Evolutionary conservation across 805 yeast genomes (phyloP).

Genomic region (Tetrapisispora pingtungensis): DNA sequence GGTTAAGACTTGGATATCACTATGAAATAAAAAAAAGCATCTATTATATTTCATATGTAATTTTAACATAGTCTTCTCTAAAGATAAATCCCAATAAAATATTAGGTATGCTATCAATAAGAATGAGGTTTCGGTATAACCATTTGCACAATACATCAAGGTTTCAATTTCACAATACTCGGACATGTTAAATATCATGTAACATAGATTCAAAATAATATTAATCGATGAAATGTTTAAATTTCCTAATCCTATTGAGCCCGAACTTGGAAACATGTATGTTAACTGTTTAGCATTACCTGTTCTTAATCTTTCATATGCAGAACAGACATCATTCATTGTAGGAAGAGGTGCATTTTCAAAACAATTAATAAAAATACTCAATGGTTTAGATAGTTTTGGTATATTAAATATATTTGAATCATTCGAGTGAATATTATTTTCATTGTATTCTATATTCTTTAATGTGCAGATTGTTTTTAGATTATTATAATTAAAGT

Average conservation of each 20-base stretch:
- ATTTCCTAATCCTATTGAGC: slow-evolving; percentile 70
- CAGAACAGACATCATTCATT: slow-evolving; percentile 23
- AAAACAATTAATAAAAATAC: slow-evolving; percentile 46
- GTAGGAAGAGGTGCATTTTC: slow-evolving; percentile 50
- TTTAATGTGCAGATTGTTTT: slow-evolving; percentile 42
- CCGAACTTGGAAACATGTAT: slow-evolving; percentile 75
- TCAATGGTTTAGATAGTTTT: slow-evolving; percentile 38
- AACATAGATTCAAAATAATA: slow-evolving; percentile 59
- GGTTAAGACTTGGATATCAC: slow-evolving; percentile 57
- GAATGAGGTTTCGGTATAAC: slow-evolving; percentile 86
- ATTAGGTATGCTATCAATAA: slow-evolving; percentile 60
- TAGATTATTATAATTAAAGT: neutral
- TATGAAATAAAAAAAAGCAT: slow-evolving; percentile 75
- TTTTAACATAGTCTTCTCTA: slow-evolving; percentile 57
- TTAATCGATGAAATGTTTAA: slow-evolving; percentile 55
- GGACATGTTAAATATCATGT: slow-evolving; percentile 30
- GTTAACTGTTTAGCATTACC: slow-evolving; percentile 6
- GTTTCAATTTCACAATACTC: slow-evolving; percentile 29
- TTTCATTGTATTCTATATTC: slow-evolving; percentile 14
- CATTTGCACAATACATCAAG: slow-evolving; percentile 74
- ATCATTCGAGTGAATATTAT: slow-evolving; percentile 16
- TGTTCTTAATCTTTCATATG: slow-evolving; percentile 4
- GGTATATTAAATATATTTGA: slow-evolving; percentile 39
- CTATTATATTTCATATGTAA: slow-evolving; percentile 57
- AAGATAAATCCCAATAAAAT: slow-evolving; percentile 48